A percentile compares a stretch with the other conserved stretches of the same genome.
Conservation (phyloP, 2,329 filamentous ascomycete species). For the Epichloe coenophiala region DNA sequence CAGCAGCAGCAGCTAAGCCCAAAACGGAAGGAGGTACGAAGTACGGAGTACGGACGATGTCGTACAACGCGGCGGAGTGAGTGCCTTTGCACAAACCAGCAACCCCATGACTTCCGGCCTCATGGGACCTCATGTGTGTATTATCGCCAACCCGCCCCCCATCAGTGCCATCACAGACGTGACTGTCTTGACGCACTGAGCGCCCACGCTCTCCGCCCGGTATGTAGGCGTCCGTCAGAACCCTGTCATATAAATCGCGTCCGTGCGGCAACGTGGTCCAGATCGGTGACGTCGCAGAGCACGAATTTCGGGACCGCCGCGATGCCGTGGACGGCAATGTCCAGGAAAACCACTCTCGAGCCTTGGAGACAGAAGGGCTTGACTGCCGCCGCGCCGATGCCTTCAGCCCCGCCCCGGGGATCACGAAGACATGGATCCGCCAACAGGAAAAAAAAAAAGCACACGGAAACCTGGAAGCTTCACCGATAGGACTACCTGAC, state of each 20-base stretch:
- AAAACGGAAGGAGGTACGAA: too few species aligned
- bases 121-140: neutral
- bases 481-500: too few species aligned
- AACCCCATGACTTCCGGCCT: too few species aligned
- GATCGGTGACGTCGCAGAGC: conserved; percentile 28
- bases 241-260: conserved; percentile 27
- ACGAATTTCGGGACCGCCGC: conserved; percentile 22
- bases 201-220: conserved; percentile 20
- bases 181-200: conserved; percentile 19
- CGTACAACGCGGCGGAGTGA: too few species aligned
- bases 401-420: conserved; percentile 22
- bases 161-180: conserved; percentile 13
- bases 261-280: conserved; percentile 28
- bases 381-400: conserved; percentile 31
- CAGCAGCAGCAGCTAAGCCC: too few species aligned
- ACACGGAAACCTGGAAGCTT: too few species aligned
- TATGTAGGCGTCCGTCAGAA: conserved; percentile 27
- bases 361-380: conserved; percentile 31
- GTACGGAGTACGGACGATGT: too few species aligned
- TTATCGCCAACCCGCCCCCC: conserved; percentile 17
- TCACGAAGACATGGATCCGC: too few species aligned
- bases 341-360: conserved; percentile 30
- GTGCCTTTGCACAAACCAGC: too few species aligned
- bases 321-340: conserved; percentile 16
- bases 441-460: too few species aligned